Evolutionary conservation across 1,284 basidiomycete species (phyloP), one percentile per base, ranked within the genome.

Genomic region (Vanrija humicola): DNA sequence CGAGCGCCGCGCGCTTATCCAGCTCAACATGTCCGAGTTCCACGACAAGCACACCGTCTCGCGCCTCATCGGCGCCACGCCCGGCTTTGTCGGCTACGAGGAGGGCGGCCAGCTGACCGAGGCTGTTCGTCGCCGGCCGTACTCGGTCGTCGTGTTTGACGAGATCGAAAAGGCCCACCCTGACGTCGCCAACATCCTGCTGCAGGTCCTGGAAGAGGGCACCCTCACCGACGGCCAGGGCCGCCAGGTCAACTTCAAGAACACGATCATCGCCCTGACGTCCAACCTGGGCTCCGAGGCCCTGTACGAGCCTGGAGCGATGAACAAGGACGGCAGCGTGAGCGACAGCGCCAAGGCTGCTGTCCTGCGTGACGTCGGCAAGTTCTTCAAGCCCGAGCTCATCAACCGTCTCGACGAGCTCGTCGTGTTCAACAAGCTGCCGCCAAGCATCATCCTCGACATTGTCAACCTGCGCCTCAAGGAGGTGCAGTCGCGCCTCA

Each of bases 181-280:
- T 0, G 91, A 93, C 65, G 90, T 96, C 25, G 83, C 88, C 1
- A 90, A 94, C 84, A 90, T 95, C 57, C 79, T 96, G 14, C 81
- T 97, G 4, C 93, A 96, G 73, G 88, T 97, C 54, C 82, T 97
- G 34, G 92, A 97, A 66, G 93, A 97, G 74, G 93, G 93, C 10
- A 84, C 79, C 52, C 80, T 96, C 58, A 95, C 91, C 1, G 93
- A 97, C 70, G 61, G 62, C 45, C 59, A 62, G 62, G 75, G 75
- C 29, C 61, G 63, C 45, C 63, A 71, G 55, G 73, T 78, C 62
- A 75, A 72, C 54, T 78, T 78, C 66, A 69, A 86, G 83, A 91
- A 89, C 76, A 89, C 88, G 3, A 90, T 92, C 70, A 86, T 94
- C 65, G 89, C 94, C 73, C 87, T 96, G 82, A 97, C 93, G 4